These are phyloP conservation scores for Yamadazyma friedrichii DNA, from an alignment of 1,139 yeast species.

Conservation along the genomic window DNA sequence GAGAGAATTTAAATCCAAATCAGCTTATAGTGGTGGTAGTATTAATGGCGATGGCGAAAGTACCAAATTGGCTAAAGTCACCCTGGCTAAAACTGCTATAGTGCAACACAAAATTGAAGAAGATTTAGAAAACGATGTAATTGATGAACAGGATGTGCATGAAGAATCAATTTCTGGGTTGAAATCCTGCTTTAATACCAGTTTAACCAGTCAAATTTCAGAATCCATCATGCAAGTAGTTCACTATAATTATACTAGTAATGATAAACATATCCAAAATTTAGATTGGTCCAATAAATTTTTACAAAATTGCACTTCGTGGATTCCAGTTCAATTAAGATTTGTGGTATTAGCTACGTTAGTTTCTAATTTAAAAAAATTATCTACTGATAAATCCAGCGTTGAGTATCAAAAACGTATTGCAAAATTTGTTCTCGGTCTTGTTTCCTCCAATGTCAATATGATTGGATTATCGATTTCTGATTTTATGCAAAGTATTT, in stretches of 20 bases:
- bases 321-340: slow-evolving; percentile 87
- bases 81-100: slow-evolving; percentile 24
- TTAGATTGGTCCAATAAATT: slow-evolving; percentile 54
- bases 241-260: slow-evolving; percentile 15
- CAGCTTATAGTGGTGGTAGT: slow-evolving; percentile 14
- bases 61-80: slow-evolving; percentile 25
- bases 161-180: slow-evolving; percentile 46
- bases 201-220: slow-evolving; percentile 47
- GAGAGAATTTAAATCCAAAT: slow-evolving; percentile 16
- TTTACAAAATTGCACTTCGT: slow-evolving; percentile 64
- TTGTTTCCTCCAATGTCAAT: slow-evolving; percentile 76
- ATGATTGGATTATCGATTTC: slow-evolving; percentile 89
- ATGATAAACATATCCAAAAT: slow-evolving; percentile 19
- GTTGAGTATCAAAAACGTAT: slow-evolving; percentile 45
- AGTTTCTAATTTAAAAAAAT: slow-evolving; percentile 27
- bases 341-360: slow-evolving; percentile 60
- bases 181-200: slow-evolving; percentile 49
- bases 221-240: slow-evolving; percentile 47
- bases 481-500: slow-evolving; percentile 68
- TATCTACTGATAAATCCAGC: slow-evolving; percentile 22
- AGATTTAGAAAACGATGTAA: slow-evolving; percentile 30
- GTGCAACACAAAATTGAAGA: slow-evolving; percentile 22
- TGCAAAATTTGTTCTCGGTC: slow-evolving; percentile 57
- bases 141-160: slow-evolving; percentile 26
- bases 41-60: slow-evolving; percentile 20